phyloP scores from a whole-genome alignment of 257 asterid species.

The Plantago elongata region DNA sequence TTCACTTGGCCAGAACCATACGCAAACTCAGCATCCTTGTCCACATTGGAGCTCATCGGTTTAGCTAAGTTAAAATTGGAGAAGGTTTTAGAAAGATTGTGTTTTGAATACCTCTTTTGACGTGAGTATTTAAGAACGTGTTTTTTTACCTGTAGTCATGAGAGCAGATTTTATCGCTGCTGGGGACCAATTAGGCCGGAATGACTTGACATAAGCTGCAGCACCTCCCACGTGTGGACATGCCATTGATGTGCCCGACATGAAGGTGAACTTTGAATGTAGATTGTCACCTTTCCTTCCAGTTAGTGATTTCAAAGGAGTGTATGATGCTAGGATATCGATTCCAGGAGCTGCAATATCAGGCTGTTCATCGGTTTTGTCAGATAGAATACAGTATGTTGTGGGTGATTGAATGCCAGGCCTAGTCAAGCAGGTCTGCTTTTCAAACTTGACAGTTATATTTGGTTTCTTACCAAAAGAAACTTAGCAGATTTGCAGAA shows the following conservation, averaged over 20 bases:
- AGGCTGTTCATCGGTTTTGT: slow-evolving; percentile 47
- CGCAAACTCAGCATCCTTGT: slow-evolving; percentile 72
- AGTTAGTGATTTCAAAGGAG: slow-evolving; percentile 61
- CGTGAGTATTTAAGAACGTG: neutral
- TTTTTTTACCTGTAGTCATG: slow-evolving; percentile 65
- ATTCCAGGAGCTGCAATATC: slow-evolving; percentile 90
- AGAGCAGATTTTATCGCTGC: slow-evolving; percentile 87
- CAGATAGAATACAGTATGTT: neutral
- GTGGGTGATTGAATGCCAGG: no score
- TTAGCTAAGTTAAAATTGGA: slow-evolving; percentile 38
- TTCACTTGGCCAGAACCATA: slow-evolving; percentile 82
- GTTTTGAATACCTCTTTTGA: neutral
- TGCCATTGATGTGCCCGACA: slow-evolving; percentile 96
- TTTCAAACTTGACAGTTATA: no score
- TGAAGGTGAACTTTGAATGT: slow-evolving; percentile 59
- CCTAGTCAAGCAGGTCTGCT: neutral
- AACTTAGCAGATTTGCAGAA: no score
- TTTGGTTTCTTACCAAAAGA: no score
- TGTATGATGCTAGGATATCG: slow-evolving; percentile 83
- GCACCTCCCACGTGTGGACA: slow-evolving; percentile 86
- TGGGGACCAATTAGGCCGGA: slow-evolving; percentile 79
- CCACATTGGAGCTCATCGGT: slow-evolving; percentile 53
- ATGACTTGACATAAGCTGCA: slow-evolving; percentile 86
- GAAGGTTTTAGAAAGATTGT: neutral
- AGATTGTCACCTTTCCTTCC: slow-evolving; percentile 67